phyloP scores from a whole-genome alignment of 257 asterid species.

The Leptodermis oblonga region DNA sequence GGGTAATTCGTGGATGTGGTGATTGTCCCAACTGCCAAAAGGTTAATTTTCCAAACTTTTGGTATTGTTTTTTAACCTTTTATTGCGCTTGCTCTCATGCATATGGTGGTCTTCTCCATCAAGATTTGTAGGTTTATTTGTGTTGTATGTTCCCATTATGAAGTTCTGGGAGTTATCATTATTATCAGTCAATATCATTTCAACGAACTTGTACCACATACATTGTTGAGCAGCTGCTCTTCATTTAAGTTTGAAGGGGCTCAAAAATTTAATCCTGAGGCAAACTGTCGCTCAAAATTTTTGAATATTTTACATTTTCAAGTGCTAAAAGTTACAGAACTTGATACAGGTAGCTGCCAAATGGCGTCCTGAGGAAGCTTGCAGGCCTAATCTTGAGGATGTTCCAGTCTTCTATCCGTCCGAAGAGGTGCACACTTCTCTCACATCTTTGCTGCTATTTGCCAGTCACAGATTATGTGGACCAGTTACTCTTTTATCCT shows the following conservation, averaged over 20 bases:
- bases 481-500: constrained; percentile 2
- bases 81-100: not conserved
- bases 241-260: constrained; percentile 1
- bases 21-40: constrained; percentile 75
- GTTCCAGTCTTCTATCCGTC: constrained; percentile 96
- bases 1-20: constrained; percentile 86
- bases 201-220: not conserved
- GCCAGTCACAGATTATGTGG: not conserved
- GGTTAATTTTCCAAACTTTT: constrained; percentile 36
- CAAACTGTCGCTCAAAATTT: not conserved
- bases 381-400: constrained; percentile 66
- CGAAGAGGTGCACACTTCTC: constrained; percentile 64
- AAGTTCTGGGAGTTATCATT: not conserved
- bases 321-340: constrained; percentile 20
- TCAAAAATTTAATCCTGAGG: constrained; percentile 2
- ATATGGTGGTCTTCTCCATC: no score
- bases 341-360: constrained; percentile 71
- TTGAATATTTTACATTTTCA: constrained; percentile 6
- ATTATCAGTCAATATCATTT: not conserved
- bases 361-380: constrained; percentile 84
- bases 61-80: not conserved
- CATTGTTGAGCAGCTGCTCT: not conserved
- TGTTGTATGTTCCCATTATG: not conserved
- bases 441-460: not conserved
- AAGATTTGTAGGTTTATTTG: not conserved